Conservation (phyloP, 441 rosid species). For the Kokia cookei region DNA sequence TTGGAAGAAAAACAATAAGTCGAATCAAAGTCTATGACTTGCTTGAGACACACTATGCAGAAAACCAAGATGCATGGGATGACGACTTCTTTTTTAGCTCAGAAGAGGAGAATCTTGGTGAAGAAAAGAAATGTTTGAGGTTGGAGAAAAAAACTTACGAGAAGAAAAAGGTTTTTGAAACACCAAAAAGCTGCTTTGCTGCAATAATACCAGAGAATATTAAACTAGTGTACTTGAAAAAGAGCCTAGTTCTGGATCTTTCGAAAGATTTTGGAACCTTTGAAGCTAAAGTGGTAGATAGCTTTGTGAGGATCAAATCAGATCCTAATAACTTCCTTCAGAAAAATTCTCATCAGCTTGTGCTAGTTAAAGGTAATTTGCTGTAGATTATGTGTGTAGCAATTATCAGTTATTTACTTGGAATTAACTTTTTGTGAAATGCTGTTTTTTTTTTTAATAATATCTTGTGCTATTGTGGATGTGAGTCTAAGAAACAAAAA, state of each 20-base stretch:
- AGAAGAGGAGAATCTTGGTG: constrained; percentile 36
- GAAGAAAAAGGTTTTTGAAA: constrained; percentile 24
- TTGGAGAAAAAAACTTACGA: constrained; percentile 19
- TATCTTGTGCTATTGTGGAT: background rate
- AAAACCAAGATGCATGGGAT: constrained; percentile 41
- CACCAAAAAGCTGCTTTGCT: constrained; percentile 38
- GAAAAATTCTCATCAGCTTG: constrained; percentile 45
- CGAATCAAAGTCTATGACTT: constrained; percentile 36
- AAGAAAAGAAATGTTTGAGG: constrained; percentile 3
- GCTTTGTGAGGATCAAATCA: constrained; percentile 53
- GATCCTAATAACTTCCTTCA: constrained; percentile 58
- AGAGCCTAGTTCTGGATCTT: constrained; percentile 47
- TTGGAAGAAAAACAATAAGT: constrained; percentile 39
- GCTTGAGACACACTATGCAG: constrained; percentile 48
- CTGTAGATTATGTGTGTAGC: constrained; percentile 2
- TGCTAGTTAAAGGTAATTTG: constrained; percentile 54
- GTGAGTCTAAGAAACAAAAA: background rate
- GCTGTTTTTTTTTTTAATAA: background rate
- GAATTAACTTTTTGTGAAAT: background rate
- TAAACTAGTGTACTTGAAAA: constrained; percentile 51
- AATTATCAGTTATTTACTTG: background rate
- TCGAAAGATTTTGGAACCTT: constrained; percentile 33
- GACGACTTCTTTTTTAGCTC: constrained; percentile 34
- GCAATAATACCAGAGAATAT: constrained; percentile 46
- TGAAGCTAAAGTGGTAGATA: constrained; percentile 42